These are phyloP conservation scores for Spathaspora girioi DNA, from an alignment of 805 yeast species.

Conservation along the genomic window DNA sequence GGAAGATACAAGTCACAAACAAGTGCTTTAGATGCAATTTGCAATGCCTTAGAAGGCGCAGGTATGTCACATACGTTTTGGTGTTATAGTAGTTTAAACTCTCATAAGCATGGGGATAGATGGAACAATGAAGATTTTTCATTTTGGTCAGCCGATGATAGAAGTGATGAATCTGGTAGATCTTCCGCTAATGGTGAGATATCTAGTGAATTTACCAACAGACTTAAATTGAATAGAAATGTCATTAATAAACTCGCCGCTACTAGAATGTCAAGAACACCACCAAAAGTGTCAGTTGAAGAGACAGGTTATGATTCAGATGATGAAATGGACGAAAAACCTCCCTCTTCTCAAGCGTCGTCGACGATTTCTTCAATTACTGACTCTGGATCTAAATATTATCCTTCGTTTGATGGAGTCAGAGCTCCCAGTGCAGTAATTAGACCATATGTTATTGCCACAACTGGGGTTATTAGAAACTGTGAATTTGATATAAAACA, in stretches of 20 bases:
- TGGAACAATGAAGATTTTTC: conserved; percentile 97
- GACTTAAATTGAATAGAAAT: background rate
- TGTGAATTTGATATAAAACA: conserved; percentile 58
- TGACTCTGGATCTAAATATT: conserved; percentile 27
- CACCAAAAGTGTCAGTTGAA: background rate
- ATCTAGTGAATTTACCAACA: background rate
- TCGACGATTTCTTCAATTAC: conserved; percentile 13
- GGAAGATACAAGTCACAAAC: conserved; percentile 75
- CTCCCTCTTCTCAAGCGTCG: conserved; percentile 9
- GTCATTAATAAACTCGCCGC: background rate
- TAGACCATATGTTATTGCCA: conserved; percentile 70
- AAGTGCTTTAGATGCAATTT: conserved; percentile 77
- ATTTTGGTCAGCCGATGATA: conserved; percentile 71
- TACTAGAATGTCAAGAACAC: background rate
- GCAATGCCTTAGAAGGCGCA: conserved; percentile 73
- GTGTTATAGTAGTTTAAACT: conserved; percentile 74
- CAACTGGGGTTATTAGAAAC: conserved; percentile 53
- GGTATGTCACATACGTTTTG: conserved; percentile 75
- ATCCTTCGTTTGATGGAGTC: conserved; percentile 54
- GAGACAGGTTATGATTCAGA: conserved; percentile 5
- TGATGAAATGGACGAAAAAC: conserved; percentile 1
- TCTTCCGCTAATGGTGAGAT: background rate
- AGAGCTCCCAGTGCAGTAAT: conserved; percentile 73
- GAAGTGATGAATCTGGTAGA: conserved; percentile 7
- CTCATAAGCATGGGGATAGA: conserved; percentile 82